phyloP scores from a whole-genome alignment of 1,284 basidiomycete genomes.

The Heterobasidion annosum region DNA sequence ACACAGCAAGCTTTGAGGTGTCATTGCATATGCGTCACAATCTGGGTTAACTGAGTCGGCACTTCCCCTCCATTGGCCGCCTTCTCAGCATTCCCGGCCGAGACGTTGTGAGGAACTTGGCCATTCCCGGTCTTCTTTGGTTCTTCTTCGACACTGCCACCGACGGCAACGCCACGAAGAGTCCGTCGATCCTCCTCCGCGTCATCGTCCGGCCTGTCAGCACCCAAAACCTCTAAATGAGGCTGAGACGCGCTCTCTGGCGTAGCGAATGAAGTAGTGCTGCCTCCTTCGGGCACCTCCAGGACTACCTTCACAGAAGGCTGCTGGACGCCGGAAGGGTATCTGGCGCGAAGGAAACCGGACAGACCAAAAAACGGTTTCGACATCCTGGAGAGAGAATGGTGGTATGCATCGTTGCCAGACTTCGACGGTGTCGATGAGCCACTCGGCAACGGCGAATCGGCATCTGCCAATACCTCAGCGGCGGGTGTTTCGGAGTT shows the following conservation, averaged over 20 bases:
- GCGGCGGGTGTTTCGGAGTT: slow-evolving; percentile 1
- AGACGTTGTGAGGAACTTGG: not conserved
- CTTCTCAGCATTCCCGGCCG: not conserved
- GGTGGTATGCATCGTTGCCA: slow-evolving; percentile 15
- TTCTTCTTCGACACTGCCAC: slow-evolving; percentile 9
- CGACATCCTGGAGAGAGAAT: slow-evolving; percentile 26
- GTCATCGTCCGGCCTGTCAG: not conserved
- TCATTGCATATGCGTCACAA: not conserved
- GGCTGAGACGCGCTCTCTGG: not conserved
- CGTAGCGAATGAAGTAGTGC: not conserved
- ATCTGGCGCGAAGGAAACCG: slow-evolving; percentile 53
- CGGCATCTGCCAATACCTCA: not conserved
- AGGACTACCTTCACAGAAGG: slow-evolving; percentile 17
- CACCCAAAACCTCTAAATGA: not conserved
- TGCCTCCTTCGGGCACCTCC: slow-evolving; percentile 9
- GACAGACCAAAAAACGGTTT: slow-evolving; percentile 45
- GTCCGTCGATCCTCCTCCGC: slow-evolving; percentile 3
- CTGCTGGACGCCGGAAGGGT: slow-evolving; percentile 32
- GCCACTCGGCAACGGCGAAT: slow-evolving; percentile 39
- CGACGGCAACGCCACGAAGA: not conserved
- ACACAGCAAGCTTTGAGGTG: not conserved
- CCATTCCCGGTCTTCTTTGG: slow-evolving; percentile 14
- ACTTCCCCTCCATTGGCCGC: not conserved
- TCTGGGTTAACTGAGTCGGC: not conserved
- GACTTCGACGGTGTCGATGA: slow-evolving; percentile 41